Evolutionary conservation across 805 yeast species (phyloP).

Genomic region (Scheffersomyces amazonensis): DNA sequence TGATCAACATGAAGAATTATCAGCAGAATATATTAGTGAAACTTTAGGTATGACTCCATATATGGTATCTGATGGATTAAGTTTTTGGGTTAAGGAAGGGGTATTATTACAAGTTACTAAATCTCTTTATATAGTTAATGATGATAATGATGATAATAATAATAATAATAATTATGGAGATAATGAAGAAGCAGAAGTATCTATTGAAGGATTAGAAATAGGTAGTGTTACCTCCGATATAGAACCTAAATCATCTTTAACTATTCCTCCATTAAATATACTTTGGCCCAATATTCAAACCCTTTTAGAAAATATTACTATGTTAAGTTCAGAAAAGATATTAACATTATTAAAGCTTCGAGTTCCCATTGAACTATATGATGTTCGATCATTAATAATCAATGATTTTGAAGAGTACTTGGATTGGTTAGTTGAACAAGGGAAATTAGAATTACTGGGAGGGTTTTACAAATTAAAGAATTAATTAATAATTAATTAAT

Average conservation of each 20-base stretch:
- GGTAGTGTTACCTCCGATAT: not conserved
- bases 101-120: constrained; percentile 44
- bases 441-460: constrained; percentile 29
- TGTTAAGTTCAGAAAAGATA: constrained; percentile 45
- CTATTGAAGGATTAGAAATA: not conserved
- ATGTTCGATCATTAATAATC: constrained; percentile 32
- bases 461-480: constrained; percentile 30
- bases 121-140: constrained; percentile 38
- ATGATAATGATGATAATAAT: constrained; percentile 12
- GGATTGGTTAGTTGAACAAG: constrained; percentile 42
- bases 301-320: constrained; percentile 57
- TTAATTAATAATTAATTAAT: not conserved
- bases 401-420: constrained; percentile 44
- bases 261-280: not conserved
- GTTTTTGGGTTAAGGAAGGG: constrained; percentile 64
- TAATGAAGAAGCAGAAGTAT: constrained; percentile 7
- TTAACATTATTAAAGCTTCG: constrained; percentile 53
- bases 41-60: constrained; percentile 42
- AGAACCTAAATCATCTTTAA: constrained; percentile 8
- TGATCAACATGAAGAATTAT: constrained; percentile 26
- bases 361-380: constrained; percentile 48
- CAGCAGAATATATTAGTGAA: constrained; percentile 29
- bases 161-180: not conserved
- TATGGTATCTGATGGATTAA: constrained; percentile 33
- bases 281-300: constrained; percentile 50